phyloP scores from a whole-genome alignment of 306 rosid species.

The Boehmeria nivea region DNA sequence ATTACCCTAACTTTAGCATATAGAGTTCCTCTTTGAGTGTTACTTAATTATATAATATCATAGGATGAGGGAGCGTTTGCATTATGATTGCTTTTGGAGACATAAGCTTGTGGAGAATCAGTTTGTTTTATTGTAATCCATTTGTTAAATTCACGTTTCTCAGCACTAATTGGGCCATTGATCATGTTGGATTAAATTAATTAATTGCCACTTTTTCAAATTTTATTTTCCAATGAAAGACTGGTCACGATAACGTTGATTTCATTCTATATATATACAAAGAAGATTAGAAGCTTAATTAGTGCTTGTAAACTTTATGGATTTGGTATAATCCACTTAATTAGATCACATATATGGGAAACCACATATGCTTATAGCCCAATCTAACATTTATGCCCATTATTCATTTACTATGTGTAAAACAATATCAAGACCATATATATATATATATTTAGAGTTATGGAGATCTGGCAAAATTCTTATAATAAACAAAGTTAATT shows the following conservation, averaged over 20 bases:
- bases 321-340: conserved; percentile 5
- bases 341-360: background rate
- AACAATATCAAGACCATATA: too few relatives aligned
- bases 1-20: too few relatives aligned
- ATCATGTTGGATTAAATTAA: background rate
- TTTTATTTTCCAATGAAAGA: conserved; percentile 15
- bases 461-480: too few relatives aligned
- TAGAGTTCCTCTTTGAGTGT: too few relatives aligned
- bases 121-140: conserved; percentile 24
- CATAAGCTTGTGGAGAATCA: conserved; percentile 46
- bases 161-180: conserved; percentile 32
- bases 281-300: background rate
- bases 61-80: conserved; percentile 1
- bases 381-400: background rate
- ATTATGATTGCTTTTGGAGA: conserved; percentile 13
- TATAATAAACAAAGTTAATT: too few relatives aligned
- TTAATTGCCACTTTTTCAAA: conserved; percentile 14
- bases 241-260: background rate
- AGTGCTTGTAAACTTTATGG: background rate
- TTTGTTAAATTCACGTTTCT: conserved; percentile 30
- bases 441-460: too few relatives aligned
- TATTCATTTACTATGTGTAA: too few relatives aligned
- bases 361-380: too few relatives aligned
- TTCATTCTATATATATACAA: background rate
- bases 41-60: background rate